Evolutionary conservation across 192 early-diverging fungal species (phyloP).

Genomic region (Backusella psychrophila): DNA sequence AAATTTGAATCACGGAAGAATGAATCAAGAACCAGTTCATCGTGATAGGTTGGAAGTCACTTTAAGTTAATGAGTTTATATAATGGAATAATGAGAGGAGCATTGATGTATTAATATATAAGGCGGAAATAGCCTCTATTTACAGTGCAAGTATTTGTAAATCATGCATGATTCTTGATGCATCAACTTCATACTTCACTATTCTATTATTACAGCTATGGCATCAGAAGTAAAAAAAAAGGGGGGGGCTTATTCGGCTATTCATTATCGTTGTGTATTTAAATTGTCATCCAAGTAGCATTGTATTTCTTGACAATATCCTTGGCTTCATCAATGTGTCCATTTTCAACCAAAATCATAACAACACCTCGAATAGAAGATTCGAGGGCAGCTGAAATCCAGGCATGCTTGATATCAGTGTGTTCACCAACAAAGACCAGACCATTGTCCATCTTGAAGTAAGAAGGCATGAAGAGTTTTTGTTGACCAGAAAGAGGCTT

Average conservation of each 20-base stretch:
- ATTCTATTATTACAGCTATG: not conserved
- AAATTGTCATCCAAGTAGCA: slow-evolving; percentile 24
- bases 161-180: too few species aligned
- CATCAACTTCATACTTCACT: not conserved
- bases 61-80: not conserved
- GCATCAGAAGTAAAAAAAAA: not conserved
- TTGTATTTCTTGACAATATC: slow-evolving; percentile 16
- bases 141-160: too few species aligned
- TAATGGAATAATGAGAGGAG: too few species aligned
- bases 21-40: not conserved
- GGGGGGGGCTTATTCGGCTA: too few species aligned
- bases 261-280: not conserved
- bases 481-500: slow-evolving; percentile 13
- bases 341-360: slow-evolving; percentile 23
- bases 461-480: slow-evolving; percentile 5
- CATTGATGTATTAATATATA: too few species aligned
- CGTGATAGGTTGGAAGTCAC: not conserved
- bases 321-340: slow-evolving; percentile 28
- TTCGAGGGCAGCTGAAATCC: slow-evolving; percentile 29
- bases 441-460: slow-evolving; percentile 12
- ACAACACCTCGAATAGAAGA: slow-evolving; percentile 27
- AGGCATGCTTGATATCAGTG: slow-evolving; percentile 31
- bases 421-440: slow-evolving; percentile 36
- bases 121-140: too few species aligned
- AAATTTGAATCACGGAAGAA: not conserved